These are phyloP conservation scores for Crepidotus sp. DNA, from an alignment of 1,284 basidiomycete genomes.

Conservation along the genomic window DNA sequence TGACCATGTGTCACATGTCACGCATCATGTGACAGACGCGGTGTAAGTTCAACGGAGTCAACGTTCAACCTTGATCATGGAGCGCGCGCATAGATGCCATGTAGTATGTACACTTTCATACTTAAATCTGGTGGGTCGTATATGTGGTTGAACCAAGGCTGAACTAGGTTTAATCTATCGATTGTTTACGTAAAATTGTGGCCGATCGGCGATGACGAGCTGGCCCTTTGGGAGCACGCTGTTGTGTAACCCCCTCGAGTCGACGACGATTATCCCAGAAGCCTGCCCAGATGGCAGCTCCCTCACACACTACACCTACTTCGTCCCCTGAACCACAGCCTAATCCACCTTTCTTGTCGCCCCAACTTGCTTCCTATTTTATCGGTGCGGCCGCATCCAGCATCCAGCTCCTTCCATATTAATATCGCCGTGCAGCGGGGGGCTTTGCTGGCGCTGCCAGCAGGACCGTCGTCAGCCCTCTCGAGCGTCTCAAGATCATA, in stretches of 20 bases:
- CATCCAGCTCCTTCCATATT: background rate
- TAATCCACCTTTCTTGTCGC: conserved; percentile 34
- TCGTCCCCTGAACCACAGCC: conserved; percentile 12
- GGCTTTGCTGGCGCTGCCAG: conserved; percentile 78
- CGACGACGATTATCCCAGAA: background rate
- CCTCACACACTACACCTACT: conserved; percentile 15
- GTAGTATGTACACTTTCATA: too few relatives aligned
- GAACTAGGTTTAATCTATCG: too few relatives aligned
- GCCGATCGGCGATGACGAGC: too few relatives aligned
- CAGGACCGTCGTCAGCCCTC: conserved; percentile 84
- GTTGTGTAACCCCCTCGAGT: background rate
- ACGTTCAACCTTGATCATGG: too few relatives aligned
- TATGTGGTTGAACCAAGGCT: too few relatives aligned
- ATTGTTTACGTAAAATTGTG: too few relatives aligned
- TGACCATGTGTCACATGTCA: too few relatives aligned
- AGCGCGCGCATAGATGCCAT: too few relatives aligned
- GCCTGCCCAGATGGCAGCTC: conserved; percentile 2
- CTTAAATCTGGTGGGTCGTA: too few relatives aligned
- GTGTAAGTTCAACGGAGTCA: too few relatives aligned
- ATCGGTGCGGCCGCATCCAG: conserved; percentile 20
- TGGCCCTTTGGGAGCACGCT: too few relatives aligned
- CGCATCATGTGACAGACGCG: too few relatives aligned
- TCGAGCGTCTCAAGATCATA: conserved; percentile 93
- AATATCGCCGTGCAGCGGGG: conserved; percentile 46
- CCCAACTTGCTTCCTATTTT: conserved; percentile 55